Percentiles rank a stretch among this genome's conserved stretches.
phyloP scores from a whole-genome alignment of 768 basidiomycete species.

The Gyrodon lividus region DNA sequence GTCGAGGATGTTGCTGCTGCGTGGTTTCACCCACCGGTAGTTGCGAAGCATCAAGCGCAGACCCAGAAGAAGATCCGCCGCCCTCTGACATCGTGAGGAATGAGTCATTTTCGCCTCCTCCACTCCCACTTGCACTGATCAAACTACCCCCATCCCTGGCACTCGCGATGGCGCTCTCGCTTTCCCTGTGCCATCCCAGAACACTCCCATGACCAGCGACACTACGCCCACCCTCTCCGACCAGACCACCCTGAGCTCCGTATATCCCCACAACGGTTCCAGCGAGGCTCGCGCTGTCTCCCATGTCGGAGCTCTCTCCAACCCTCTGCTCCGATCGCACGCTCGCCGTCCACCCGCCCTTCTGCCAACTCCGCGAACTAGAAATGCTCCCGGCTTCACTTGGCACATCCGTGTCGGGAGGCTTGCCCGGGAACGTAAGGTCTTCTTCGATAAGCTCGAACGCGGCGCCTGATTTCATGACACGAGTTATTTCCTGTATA shows the following conservation, averaged over 20 bases:
- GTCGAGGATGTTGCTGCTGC: background rate
- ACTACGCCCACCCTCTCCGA: background rate
- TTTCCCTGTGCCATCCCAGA: background rate
- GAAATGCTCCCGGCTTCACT: background rate
- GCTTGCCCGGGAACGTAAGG: conserved; percentile 64
- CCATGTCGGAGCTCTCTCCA: background rate
- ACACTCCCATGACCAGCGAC: background rate
- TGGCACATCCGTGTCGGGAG: background rate
- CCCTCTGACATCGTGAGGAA: background rate
- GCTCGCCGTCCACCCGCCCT: background rate
- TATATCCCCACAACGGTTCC: background rate
- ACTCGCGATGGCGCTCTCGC: background rate
- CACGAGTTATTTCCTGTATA: conserved; percentile 54
- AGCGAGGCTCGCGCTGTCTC: background rate
- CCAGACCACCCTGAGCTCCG: background rate
- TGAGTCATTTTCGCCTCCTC: background rate
- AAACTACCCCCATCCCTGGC: background rate
- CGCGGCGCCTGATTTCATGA: conserved; percentile 73
- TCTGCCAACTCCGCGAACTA: background rate
- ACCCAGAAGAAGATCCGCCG: background rate
- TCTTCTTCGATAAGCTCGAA: conserved; percentile 80
- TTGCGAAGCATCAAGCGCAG: background rate
- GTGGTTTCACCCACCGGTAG: background rate
- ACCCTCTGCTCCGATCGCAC: background rate
- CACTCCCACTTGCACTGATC: background rate